Conservation (phyloP, 2,329 filamentous ascomycete species). For the Fragosphaeria purpurea region DNA sequence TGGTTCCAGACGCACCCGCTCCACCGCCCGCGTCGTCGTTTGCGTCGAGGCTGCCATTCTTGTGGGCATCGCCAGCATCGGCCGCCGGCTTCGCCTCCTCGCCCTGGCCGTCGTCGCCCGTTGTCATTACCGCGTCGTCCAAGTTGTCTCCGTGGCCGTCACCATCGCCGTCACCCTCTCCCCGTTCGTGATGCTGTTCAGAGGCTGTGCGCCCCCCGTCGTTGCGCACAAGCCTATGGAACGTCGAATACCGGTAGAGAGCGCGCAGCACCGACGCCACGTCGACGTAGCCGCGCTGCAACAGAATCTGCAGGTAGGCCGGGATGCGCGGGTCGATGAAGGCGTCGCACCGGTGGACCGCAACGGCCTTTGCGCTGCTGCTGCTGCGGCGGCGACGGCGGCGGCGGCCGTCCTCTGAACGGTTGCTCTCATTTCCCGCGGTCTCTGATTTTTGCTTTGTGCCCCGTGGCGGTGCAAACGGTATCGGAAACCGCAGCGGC, state of each 20-base stretch:
- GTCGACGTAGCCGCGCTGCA: slow-evolving; percentile 41
- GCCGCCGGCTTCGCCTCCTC: slow-evolving; percentile 12
- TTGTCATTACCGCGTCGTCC: neutral
- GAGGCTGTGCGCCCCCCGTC: neutral
- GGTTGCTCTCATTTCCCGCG: neutral
- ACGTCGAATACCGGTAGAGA: slow-evolving; percentile 47
- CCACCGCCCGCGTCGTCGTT: neutral
- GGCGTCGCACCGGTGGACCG: slow-evolving; percentile 26
- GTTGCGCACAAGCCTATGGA: slow-evolving; percentile 25
- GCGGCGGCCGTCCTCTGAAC: too few species aligned
- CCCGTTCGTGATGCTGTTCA: neutral
- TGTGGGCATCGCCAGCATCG: slow-evolving; percentile 8
- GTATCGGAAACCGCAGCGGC: too few species aligned
- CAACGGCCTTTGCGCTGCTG: neutral
- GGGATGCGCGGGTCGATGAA: slow-evolving; percentile 49
- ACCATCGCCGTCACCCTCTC: neutral
- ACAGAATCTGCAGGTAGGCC: slow-evolving; percentile 48
- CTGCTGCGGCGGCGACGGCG: neutral
- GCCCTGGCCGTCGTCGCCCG: too few species aligned
- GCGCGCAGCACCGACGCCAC: slow-evolving; percentile 44
- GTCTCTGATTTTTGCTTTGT: too few species aligned
- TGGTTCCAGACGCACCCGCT: slow-evolving; percentile 1
- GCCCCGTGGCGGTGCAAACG: too few species aligned
- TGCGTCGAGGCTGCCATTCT: neutral
- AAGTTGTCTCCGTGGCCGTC: too few species aligned